Conservation (phyloP, 2,329 filamentous ascomycete species). For the Curvularia hawaiiensis region DNA sequence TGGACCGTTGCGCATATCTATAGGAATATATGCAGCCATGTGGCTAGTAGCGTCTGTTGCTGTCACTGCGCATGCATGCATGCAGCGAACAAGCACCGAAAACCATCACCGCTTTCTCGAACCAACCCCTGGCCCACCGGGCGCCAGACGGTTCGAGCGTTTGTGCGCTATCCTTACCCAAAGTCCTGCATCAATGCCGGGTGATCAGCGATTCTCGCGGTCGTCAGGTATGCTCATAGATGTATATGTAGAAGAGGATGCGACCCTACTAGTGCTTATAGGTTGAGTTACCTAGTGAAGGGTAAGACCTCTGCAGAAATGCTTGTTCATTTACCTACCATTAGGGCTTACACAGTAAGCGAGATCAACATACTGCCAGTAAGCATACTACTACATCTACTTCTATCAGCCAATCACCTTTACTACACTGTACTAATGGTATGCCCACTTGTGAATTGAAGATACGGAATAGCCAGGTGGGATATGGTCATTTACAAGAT, state of each 20-base stretch:
- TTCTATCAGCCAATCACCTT: background rate
- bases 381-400: background rate
- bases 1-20: background rate
- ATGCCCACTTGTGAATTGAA: background rate
- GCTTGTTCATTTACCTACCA: background rate
- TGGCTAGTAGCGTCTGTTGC: constrained; percentile 15
- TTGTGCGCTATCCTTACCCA: constrained; percentile 21
- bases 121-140: constrained; percentile 29
- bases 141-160: constrained; percentile 31
- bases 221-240: background rate
- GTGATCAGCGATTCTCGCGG: background rate
- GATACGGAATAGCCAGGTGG: no score
- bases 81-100: no score
- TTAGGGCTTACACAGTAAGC: background rate
- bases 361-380: background rate
- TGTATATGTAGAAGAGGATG: constrained; percentile 24
- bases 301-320: background rate
- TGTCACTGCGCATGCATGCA: constrained; percentile 5
- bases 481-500: background rate
- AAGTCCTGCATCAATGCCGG: constrained; percentile 17
- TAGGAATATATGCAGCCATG: constrained; percentile 8
- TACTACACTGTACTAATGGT: background rate
- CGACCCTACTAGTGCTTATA: no score
- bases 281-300: no score
- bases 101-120: constrained; percentile 14